Conservation (phyloP, 176 grass and related monocot genomes). For the Oryza nivara region DNA sequence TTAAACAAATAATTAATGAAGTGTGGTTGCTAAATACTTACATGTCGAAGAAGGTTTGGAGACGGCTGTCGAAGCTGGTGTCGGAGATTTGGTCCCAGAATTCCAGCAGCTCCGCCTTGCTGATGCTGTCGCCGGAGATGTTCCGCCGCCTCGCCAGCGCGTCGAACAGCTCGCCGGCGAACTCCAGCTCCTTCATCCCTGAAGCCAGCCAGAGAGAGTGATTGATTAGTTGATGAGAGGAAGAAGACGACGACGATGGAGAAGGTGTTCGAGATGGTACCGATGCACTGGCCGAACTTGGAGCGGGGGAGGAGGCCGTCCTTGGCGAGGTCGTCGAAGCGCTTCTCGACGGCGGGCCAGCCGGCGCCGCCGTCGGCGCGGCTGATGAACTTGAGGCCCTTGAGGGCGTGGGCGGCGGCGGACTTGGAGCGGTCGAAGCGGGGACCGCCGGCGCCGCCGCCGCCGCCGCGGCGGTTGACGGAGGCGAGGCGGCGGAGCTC, state of each 20-base stretch:
- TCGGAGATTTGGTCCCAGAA: slow-evolving; percentile 97
- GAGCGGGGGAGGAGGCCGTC: slow-evolving; percentile 68
- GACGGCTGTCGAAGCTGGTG: slow-evolving; percentile 90
- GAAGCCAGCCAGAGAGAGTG: not conserved
- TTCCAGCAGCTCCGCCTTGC: slow-evolving; percentile 84
- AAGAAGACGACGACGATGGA: not conserved
- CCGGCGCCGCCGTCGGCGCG: slow-evolving; percentile 54
- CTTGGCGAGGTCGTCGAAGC: slow-evolving; percentile 70
- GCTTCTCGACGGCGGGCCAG: slow-evolving; percentile 67
- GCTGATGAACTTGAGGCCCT: slow-evolving; percentile 96
- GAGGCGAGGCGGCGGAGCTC: slow-evolving; percentile 79
- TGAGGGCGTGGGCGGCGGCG: slow-evolving; percentile 79
- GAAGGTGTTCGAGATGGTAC: slow-evolving; percentile 19
- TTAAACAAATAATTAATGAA: not conserved
- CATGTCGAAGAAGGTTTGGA: slow-evolving; percentile 99
- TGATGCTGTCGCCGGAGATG: slow-evolving; percentile 75
- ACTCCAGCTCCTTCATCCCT: slow-evolving; percentile 87
- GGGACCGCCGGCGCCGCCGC: not conserved
- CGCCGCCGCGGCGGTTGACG: slow-evolving; percentile 37
- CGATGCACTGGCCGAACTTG: slow-evolving; percentile 92
- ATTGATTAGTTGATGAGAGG: not conserved
- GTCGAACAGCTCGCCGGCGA: slow-evolving; percentile 88
- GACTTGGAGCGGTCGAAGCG: slow-evolving; percentile 75
- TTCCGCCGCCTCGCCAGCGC: slow-evolving; percentile 72
- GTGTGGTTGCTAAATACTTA: slow-evolving; percentile 8